Evolutionary conservation across 768 basidiomycete species (phyloP).

Genomic region (Clavaria fumosa): DNA sequence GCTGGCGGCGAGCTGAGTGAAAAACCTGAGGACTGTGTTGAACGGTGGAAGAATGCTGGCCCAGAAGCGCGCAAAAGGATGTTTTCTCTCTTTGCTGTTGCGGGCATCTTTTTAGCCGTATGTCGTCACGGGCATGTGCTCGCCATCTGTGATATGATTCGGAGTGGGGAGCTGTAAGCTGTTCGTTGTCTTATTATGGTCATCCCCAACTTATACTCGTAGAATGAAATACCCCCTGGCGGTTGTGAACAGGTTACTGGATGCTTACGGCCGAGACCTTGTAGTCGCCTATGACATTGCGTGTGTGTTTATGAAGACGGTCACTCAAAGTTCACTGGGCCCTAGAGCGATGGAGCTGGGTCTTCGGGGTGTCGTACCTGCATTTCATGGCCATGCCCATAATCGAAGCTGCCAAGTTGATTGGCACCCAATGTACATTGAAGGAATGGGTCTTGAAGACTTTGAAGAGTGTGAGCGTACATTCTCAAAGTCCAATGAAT

Average conservation of each 20-base stretch:
- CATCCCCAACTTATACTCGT: neutral
- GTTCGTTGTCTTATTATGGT: neutral
- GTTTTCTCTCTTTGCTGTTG: slow-evolving; percentile 18
- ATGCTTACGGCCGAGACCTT: slow-evolving; percentile 7
- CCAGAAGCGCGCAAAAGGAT: slow-evolving; percentile 11
- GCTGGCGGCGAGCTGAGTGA: too few species aligned
- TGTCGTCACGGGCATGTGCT: slow-evolving; percentile 15
- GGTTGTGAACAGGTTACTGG: slow-evolving; percentile 9
- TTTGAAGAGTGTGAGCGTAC: slow-evolving; percentile 11
- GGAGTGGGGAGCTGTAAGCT: slow-evolving; percentile 17
- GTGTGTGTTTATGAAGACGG: slow-evolving; percentile 13
- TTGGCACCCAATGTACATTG: slow-evolving; percentile 11
- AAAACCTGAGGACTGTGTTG: too few species aligned
- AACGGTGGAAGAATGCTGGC: too few species aligned
- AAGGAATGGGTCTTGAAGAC: too few species aligned
- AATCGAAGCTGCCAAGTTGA: slow-evolving; percentile 12
- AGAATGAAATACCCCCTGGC: slow-evolving; percentile 15
- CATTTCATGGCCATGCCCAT: slow-evolving; percentile 15
- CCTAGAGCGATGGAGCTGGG: slow-evolving; percentile 3
- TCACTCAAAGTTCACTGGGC: slow-evolving; percentile 12
- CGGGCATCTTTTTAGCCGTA: slow-evolving; percentile 15
- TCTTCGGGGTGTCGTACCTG: slow-evolving; percentile 8
- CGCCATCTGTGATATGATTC: slow-evolving; percentile 15
- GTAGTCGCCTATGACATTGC: slow-evolving; percentile 14
- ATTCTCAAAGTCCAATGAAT: slow-evolving; percentile 12